Conservation (phyloP, 768 basidiomycete genomes). For the Pseudohyphozyma bogoriensis region DNA sequence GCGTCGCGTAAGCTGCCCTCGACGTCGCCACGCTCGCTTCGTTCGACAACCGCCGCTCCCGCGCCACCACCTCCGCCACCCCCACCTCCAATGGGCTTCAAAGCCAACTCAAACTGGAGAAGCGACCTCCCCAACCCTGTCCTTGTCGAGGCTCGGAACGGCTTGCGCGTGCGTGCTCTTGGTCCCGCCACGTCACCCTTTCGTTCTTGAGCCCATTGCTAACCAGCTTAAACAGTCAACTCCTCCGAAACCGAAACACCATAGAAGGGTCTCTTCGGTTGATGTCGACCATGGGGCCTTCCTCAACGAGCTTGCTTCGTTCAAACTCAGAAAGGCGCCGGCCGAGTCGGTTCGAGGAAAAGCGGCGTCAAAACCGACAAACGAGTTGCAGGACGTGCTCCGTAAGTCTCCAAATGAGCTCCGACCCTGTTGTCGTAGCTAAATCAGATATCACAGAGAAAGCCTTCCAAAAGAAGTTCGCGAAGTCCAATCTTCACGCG, state of each 20-base stretch:
- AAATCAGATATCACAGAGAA: neutral
- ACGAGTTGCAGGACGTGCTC: neutral
- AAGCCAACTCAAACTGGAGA: neutral
- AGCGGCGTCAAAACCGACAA: too few species aligned
- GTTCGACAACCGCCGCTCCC: neutral
- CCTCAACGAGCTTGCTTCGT: neutral
- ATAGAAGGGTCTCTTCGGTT: neutral
- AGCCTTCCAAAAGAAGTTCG: conserved; percentile 3
- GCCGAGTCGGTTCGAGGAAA: neutral
- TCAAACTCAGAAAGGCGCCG: neutral
- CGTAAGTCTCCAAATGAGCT: neutral
- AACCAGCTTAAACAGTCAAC: too few species aligned
- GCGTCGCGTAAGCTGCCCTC: neutral
- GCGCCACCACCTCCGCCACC: neutral
- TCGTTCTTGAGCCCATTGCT: too few species aligned
- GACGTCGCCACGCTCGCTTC: neutral
- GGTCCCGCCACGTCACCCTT: too few species aligned
- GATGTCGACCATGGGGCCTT: neutral
- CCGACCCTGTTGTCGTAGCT: neutral
- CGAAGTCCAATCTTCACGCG: neutral
- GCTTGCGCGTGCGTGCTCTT: too few species aligned
- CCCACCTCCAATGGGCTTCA: neutral
- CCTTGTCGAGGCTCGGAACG: neutral
- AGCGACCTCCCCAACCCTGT: neutral
- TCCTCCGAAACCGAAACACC: neutral